These are phyloP conservation scores for Naganishia onofrii DNA, from an alignment of 768 basidiomycete species.

Conservation along the genomic window DNA sequence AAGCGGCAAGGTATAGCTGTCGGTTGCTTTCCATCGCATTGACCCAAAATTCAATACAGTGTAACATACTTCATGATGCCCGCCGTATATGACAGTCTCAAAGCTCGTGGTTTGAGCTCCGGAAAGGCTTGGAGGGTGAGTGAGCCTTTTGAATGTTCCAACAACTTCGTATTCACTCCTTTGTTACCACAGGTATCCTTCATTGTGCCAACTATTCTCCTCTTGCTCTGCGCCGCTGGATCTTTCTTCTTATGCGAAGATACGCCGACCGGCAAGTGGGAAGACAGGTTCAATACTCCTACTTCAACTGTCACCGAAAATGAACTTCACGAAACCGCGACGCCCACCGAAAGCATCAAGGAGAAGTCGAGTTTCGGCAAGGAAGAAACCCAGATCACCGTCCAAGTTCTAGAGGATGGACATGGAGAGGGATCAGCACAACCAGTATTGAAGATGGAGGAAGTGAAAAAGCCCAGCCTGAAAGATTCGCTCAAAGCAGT, in stretches of 20 bases:
- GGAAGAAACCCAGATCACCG: constrained; percentile 7
- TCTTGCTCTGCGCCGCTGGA: constrained; percentile 20
- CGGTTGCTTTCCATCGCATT: not conserved
- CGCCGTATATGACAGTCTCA: constrained; percentile 24
- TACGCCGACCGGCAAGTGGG: constrained; percentile 25
- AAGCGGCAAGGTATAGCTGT: not conserved
- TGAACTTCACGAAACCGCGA: not conserved
- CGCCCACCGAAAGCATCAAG: constrained; percentile 14
- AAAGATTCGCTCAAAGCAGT: constrained; percentile 28
- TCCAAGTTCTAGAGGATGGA: constrained; percentile 6
- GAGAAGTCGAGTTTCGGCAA: constrained; percentile 12
- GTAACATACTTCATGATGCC: constrained; percentile 27
- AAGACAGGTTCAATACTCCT: constrained; percentile 17
- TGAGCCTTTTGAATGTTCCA: too few relatives aligned
- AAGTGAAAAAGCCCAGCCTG: constrained; percentile 14
- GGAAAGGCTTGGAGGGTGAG: constrained; percentile 17
- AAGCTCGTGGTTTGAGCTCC: constrained; percentile 10
- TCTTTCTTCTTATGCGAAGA: constrained; percentile 27
- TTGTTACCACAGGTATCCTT: constrained; percentile 7
- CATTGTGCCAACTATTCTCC: constrained; percentile 23
- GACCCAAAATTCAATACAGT: not conserved
- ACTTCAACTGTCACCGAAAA: constrained; percentile 5
- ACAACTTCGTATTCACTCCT: not conserved
- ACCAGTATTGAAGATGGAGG: constrained; percentile 19
- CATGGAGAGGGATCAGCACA: not conserved